phyloP scores from a whole-genome alignment of 257 asterid genomes.

The Solanum tacnaense region DNA sequence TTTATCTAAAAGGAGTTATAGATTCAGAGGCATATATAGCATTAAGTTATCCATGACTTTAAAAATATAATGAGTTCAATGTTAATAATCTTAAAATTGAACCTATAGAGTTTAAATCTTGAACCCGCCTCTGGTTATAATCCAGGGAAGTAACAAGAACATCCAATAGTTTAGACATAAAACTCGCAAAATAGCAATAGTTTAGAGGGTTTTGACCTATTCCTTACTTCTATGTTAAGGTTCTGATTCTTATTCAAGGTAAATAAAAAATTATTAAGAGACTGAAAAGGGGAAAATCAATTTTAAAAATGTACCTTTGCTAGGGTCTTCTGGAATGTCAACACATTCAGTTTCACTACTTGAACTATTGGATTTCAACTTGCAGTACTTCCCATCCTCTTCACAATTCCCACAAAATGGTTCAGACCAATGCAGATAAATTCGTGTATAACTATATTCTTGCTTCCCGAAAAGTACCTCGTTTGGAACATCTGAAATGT shows the following conservation, averaged over 20 bases:
- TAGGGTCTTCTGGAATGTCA: slow-evolving; percentile 19
- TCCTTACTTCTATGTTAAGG: not conserved
- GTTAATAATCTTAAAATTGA: not conserved
- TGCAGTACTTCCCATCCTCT: slow-evolving; percentile 26
- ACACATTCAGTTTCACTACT: slow-evolving; percentile 34
- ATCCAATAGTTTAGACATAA: no score
- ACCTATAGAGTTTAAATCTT: not conserved
- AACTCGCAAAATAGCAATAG: not conserved
- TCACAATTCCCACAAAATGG: slow-evolving; percentile 58
- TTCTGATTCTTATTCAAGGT: not conserved
- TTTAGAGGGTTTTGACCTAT: not conserved
- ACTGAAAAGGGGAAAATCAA: not conserved
- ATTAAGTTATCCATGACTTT: not conserved
- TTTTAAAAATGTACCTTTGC: not conserved
- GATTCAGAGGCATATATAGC: no score
- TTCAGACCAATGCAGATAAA: slow-evolving; percentile 32
- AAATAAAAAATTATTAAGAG: not conserved
- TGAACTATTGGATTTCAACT: slow-evolving; percentile 23
- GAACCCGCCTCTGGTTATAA: no score
- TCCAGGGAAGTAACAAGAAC: no score
- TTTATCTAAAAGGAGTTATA: not conserved
- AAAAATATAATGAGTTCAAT: not conserved
- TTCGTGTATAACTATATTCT: not conserved
- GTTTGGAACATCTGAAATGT: slow-evolving; percentile 28
- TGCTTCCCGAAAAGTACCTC: slow-evolving; percentile 12